phyloP scores from a whole-genome alignment of 1,284 basidiomycete genomes.

The Earliella scabrosa region DNA sequence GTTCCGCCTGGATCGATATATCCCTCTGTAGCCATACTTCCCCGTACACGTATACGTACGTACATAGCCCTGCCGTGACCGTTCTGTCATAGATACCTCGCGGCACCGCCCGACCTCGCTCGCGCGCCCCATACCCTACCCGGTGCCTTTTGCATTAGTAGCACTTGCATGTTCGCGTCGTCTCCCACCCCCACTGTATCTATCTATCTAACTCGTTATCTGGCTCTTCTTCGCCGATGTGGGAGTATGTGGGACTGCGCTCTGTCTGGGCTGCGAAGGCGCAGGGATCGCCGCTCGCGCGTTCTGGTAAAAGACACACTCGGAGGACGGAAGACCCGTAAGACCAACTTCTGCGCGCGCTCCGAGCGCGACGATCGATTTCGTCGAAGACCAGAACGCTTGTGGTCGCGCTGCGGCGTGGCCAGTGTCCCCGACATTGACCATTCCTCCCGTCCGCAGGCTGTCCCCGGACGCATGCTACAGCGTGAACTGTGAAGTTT shows the following conservation, averaged over 20 bases:
- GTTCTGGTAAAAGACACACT: background rate
- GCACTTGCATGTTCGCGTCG: background rate
- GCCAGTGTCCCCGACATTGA: background rate
- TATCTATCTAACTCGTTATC: slow-evolving; percentile 13
- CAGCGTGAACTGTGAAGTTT: too few species aligned
- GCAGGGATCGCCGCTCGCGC: background rate
- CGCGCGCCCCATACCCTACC: slow-evolving; percentile 20
- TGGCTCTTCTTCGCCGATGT: background rate
- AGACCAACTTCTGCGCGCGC: background rate
- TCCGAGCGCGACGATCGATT: background rate
- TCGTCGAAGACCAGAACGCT: background rate
- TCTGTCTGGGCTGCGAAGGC: too few species aligned
- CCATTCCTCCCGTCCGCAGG: background rate
- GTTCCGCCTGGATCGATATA: slow-evolving; percentile 3
- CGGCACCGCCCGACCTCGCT: slow-evolving; percentile 5
- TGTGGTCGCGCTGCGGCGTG: background rate
- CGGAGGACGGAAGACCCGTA: background rate
- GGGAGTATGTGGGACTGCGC: background rate
- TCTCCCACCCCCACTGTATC: slow-evolving; percentile 15
- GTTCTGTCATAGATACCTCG: slow-evolving; percentile 15
- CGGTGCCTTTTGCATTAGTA: slow-evolving; percentile 13
- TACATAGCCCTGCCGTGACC: slow-evolving; percentile 9
- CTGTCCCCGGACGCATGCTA: background rate
- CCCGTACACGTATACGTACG: slow-evolving; percentile 13
- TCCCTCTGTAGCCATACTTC: slow-evolving; percentile 22